phyloP scores from a whole-genome alignment of 2,329 filamentous ascomycete genomes.

The Coleophoma eucalyptorum region DNA sequence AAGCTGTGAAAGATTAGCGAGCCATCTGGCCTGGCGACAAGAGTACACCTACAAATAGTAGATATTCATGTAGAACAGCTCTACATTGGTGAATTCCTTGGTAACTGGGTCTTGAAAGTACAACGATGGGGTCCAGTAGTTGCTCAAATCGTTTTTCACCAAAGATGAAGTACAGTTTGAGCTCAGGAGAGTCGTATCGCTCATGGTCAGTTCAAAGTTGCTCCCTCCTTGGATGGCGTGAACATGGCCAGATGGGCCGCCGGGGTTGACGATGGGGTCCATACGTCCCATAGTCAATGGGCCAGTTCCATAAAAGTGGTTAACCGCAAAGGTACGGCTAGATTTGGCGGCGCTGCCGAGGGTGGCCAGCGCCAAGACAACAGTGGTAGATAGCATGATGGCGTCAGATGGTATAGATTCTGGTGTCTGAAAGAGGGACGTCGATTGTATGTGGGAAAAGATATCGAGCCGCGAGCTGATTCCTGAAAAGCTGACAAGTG shows the following conservation, averaged over 20 bases:
- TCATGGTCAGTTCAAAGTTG: slow-evolving; percentile 47
- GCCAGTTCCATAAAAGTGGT: slow-evolving; percentile 64
- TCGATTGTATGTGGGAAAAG: slow-evolving; percentile 14
- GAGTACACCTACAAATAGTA: slow-evolving; percentile 63
- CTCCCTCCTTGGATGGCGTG: slow-evolving; percentile 72
- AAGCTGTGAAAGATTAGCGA: slow-evolving; percentile 38
- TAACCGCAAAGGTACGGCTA: slow-evolving; percentile 58
- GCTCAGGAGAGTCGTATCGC: slow-evolving; percentile 51
- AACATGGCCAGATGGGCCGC: slow-evolving; percentile 57
- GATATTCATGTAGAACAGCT: slow-evolving; percentile 67
- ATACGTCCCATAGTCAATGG: slow-evolving; percentile 62
- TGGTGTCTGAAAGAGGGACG: neutral
- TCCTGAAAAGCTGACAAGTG: slow-evolving; percentile 10
- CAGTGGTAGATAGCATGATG: slow-evolving; percentile 19
- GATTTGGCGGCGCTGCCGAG: slow-evolving; percentile 18
- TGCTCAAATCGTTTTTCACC: slow-evolving; percentile 78
- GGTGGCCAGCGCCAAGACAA: slow-evolving; percentile 16
- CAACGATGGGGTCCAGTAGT: slow-evolving; percentile 78
- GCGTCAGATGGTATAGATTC: neutral
- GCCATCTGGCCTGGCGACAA: neutral
- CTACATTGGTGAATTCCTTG: slow-evolving; percentile 51
- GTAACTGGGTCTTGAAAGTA: slow-evolving; percentile 70
- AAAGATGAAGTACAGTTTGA: slow-evolving; percentile 78
- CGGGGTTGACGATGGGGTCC: slow-evolving; percentile 71
- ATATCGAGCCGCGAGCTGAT: slow-evolving; percentile 11